phyloP scores from a whole-genome alignment of 2,329 filamentous ascomycete genomes.

The Fusarium keratoplasticum region DNA sequence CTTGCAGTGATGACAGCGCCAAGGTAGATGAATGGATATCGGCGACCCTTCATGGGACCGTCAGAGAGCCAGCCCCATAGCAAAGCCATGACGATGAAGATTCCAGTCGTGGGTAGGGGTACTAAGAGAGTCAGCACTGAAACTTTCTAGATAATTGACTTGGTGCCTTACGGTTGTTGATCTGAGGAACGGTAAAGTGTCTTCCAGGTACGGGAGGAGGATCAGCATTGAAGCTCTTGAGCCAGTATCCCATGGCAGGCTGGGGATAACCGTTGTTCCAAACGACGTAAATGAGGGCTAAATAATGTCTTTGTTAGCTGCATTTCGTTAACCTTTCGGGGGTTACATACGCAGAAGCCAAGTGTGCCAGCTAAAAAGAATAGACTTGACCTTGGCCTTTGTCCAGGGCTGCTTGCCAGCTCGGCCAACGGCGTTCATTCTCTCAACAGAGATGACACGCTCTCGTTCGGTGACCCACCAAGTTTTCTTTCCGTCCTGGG shows the following conservation, averaged over 20 bases:
- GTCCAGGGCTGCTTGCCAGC: conserved; percentile 33
- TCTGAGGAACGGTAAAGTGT: conserved; percentile 15
- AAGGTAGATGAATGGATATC: conserved; percentile 35
- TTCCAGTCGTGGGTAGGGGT: conserved; percentile 30
- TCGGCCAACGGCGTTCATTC: conserved; percentile 27
- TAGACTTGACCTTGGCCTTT: conserved; percentile 15
- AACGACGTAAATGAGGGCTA: conserved; percentile 28
- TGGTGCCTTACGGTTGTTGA: conserved; percentile 21
- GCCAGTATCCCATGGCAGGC: conserved; percentile 32
- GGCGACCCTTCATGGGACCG: conserved; percentile 19
- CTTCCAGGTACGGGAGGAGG: conserved; percentile 29
- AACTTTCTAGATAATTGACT: not conserved
- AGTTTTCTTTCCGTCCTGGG: conserved; percentile 27
- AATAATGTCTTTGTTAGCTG: not conserved
- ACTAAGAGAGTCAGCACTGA: not conserved
- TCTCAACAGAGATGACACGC: conserved; percentile 13
- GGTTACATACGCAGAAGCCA: conserved; percentile 21
- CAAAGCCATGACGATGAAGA: conserved; percentile 32
- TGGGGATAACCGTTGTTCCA: conserved; percentile 34
- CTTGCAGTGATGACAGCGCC: conserved; percentile 31
- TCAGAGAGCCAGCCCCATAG: conserved; percentile 37
- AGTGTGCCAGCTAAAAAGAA: conserved; percentile 28
- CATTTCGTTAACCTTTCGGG: too few species aligned
- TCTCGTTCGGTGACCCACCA: conserved; percentile 33
- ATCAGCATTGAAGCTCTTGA: conserved; percentile 32